A percentile compares a stretch with the other conserved stretches of the same genome.
phyloP scores from a whole-genome alignment of 192 early-diverging fungal genomes.

The Coemansia sp. region DNA sequence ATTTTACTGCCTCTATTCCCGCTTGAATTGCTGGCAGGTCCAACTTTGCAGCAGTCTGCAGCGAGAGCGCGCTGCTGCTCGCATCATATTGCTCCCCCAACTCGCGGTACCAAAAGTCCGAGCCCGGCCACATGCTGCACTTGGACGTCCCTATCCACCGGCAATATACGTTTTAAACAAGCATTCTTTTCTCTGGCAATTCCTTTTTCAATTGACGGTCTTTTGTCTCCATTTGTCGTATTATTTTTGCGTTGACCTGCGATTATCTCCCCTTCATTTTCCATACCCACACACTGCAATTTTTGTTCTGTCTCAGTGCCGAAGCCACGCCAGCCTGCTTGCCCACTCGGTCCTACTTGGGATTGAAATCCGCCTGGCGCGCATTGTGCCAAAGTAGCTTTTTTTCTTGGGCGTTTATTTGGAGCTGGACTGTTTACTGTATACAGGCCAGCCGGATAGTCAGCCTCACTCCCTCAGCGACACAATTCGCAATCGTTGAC shows the following conservation, averaged over 20 bases:
- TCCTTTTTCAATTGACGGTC: constrained; percentile 5
- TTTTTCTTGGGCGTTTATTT: neutral
- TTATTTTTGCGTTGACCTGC: constrained; percentile 7
- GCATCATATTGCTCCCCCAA: constrained; percentile 3
- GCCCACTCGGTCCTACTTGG: constrained; percentile 1
- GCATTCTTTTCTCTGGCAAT: constrained; percentile 12
- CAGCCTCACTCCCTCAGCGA: constrained; percentile 4
- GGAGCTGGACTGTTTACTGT: neutral
- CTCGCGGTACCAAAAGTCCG: neutral
- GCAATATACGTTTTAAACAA: constrained; percentile 15
- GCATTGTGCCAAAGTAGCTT: constrained; percentile 7
- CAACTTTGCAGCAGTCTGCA: neutral
- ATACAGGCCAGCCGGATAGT: constrained; percentile 12
- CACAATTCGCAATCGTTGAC: constrained; percentile 1
- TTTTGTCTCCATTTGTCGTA: constrained; percentile 5
- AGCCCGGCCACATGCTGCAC: neutral
- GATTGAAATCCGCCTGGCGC: constrained; percentile 4
- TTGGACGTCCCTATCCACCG: neutral
- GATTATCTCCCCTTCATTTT: constrained; percentile 9
- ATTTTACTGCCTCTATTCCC: constrained; percentile 13
- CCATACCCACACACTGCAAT: constrained; percentile 12
- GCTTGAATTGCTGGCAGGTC: neutral
- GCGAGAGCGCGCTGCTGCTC: neutral
- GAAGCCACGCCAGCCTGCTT: constrained; percentile 14
- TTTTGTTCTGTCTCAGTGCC: constrained; percentile 9